Base-by-base conservation (phyloP, 116 monocot genomes). In the Cymodocea nodosa region DNA sequence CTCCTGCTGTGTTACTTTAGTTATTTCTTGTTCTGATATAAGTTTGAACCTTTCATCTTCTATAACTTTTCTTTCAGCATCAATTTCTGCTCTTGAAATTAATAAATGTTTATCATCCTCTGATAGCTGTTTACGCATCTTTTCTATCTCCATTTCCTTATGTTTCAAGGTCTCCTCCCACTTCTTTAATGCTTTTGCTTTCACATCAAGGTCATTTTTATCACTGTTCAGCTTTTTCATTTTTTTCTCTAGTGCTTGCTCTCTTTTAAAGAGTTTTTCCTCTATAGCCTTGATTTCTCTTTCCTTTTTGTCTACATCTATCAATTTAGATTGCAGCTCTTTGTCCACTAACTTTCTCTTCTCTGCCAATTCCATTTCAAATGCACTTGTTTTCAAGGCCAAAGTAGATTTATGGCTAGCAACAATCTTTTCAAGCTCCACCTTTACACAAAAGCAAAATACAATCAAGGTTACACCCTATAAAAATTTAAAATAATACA, bases 351-450 rank as follows among this genome's bases (percentile, higher is more conserved):
- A 74, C 30, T 69, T 83, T 55, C 70, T 79, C 75, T 64, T 78
- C 15, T 70, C 73, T 51, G 81, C 77, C 68, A 97, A 20, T 39
- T 97, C 90, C 54, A 76, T 19, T 23, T 90, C 91, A 74, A 90
- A 87, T 49, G 85, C 95, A 17, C 65, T 70, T 19, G 71, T 81
- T 72, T 90, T 87, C 13, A 64, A 64, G 68, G 81, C 81, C 53
- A 97, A 76, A 58, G 50, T 39, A 22, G 73, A 73, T 50, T 73
- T 76, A 68, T 97, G 95, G 1, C 87, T 72, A 71, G 87, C 85
- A 67, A 97, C 49, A 61, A 87, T 81, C 82, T 85, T 97, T 70
- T 97, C 87, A 13, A 90, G 75, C 71, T 77, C 95, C 69, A 80
- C 81, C 90, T 97, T 13, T 13, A 50, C 64, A 65, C 40, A 23